These are phyloP conservation scores for Botrytis galanthina DNA, from an alignment of 2,329 filamentous ascomycete genomes.

Conservation along the genomic window DNA sequence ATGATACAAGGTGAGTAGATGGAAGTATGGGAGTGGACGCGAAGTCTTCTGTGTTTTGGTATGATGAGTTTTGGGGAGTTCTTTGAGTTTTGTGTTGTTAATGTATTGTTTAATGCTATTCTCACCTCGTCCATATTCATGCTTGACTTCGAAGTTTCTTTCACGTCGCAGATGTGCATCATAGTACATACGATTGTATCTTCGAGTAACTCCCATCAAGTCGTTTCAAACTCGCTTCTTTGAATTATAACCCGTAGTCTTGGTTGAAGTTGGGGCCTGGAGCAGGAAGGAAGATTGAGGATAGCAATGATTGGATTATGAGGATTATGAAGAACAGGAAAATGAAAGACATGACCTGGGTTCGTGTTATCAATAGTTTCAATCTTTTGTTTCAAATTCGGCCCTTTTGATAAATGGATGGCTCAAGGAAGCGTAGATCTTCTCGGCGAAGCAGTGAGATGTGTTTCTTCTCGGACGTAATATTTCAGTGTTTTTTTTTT, in stretches of 20 bases:
- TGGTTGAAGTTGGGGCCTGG: not conserved
- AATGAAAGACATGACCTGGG: not conserved
- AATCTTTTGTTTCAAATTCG: not conserved
- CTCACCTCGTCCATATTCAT: not conserved
- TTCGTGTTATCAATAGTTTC: not conserved
- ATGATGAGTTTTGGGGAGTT: too few species aligned
- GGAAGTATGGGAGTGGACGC: too few species aligned
- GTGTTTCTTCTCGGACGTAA: not conserved
- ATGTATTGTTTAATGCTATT: too few species aligned
- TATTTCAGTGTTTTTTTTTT: not conserved
- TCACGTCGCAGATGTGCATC: not conserved
- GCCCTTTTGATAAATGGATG: not conserved
- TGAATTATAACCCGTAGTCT: not conserved
- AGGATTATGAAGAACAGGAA: too few species aligned
- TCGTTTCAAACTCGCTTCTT: not conserved
- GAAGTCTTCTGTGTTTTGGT: too few species aligned
- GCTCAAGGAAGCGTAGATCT: not conserved
- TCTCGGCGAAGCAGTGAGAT: not conserved
- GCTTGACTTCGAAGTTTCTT: not conserved
- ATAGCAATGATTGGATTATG: not conserved
- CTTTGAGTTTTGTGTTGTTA: too few species aligned
- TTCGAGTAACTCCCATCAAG: rapidly evolving
- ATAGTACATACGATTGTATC: not conserved
- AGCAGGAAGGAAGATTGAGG: too few species aligned
- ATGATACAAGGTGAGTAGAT: too few species aligned